phyloP scores from a whole-genome alignment of 164 flowering plant species.

The Stephania japonica region DNA sequence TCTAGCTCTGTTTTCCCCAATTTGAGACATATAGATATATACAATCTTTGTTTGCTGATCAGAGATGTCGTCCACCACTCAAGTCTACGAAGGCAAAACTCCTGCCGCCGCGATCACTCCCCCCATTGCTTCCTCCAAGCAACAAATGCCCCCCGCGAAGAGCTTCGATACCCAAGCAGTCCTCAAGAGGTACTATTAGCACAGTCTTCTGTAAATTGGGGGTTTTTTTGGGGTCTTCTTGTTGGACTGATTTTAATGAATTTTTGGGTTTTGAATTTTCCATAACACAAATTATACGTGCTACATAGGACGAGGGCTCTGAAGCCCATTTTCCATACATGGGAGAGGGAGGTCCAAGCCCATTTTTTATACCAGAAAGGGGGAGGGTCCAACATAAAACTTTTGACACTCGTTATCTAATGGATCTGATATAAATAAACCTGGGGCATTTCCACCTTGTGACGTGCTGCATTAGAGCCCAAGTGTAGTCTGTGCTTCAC shows the following conservation, averaged over 20 bases:
- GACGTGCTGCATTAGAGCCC: no score
- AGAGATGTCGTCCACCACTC: slow-evolving; percentile 9
- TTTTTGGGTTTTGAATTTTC: not conserved
- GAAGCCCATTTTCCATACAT: no score
- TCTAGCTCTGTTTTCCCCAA: not conserved
- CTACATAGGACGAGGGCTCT: no score
- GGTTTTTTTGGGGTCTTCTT: not conserved
- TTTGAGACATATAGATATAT: not conserved
- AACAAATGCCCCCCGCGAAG: slow-evolving; percentile 12
- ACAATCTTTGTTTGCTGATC: not conserved
- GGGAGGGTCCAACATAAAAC: no score
- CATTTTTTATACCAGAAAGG: no score
- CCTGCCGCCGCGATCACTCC: slow-evolving; percentile 13
- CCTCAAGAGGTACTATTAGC: slow-evolving; percentile 18
- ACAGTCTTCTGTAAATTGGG: not conserved
- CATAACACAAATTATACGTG: no score
- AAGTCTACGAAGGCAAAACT: slow-evolving; percentile 9
- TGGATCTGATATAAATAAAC: no score
- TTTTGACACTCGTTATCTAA: no score
- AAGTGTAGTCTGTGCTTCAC: no score
- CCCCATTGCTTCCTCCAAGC: slow-evolving; percentile 11
- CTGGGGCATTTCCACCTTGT: no score
- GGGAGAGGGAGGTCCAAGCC: no score
- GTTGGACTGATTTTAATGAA: not conserved
- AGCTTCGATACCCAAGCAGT: slow-evolving; percentile 29